Conservation (phyloP, 306 rosid genomes). For the Corylus avellana region DNA sequence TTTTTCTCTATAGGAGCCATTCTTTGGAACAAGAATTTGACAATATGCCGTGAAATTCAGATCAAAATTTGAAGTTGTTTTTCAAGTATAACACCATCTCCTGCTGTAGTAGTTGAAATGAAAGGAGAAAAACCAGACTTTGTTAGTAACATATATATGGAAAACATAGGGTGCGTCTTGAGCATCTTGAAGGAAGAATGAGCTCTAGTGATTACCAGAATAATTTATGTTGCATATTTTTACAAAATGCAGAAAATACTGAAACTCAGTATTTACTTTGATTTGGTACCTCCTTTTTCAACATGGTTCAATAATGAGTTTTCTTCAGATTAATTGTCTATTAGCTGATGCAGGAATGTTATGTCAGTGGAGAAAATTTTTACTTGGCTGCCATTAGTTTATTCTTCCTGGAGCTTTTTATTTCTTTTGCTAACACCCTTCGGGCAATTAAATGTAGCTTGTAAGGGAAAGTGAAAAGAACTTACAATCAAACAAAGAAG, state of each 20-base stretch:
- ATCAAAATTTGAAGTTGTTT: slow-evolving; percentile 72
- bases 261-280: not conserved
- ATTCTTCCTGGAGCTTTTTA: not conserved
- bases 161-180: not conserved
- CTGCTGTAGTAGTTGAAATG: slow-evolving; percentile 54
- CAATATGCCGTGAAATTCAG: not conserved
- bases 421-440: not conserved
- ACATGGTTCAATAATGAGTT: not conserved
- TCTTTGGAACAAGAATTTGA: not conserved
- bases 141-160: not conserved
- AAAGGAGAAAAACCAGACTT: not conserved
- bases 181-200: not conserved
- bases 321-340: not conserved
- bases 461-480: not conserved
- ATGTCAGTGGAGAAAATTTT: too few relatives aligned
- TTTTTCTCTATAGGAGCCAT: not conserved
- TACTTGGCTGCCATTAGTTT: too few relatives aligned
- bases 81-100: slow-evolving; percentile 74
- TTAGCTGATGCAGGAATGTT: not conserved
- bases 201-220: not conserved
- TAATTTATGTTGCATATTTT: not conserved
- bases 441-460: not conserved
- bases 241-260: not conserved
- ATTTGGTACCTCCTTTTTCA: not conserved
- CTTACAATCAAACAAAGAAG: slow-evolving; percentile 80